Evolutionary conservation across 352 stramenopile genomes (phyloP).

Genomic region (Pythium periplocum): DNA sequence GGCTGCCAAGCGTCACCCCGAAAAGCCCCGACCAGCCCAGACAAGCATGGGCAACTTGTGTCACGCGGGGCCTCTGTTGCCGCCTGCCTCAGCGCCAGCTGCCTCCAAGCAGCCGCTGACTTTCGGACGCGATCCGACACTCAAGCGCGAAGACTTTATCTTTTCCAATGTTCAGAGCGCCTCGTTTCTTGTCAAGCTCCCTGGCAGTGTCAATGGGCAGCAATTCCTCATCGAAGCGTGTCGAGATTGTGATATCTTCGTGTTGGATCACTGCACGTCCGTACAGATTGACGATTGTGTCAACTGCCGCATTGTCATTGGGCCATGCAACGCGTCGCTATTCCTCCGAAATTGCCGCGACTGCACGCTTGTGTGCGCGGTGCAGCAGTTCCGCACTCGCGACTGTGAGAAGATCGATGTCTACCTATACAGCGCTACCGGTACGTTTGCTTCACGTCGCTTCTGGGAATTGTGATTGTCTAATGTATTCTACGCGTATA

Average conservation of each 20-base stretch:
- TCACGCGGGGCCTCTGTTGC: conserved; percentile 29
- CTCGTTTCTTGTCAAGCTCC: conserved; percentile 42
- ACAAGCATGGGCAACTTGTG: conserved; percentile 55
- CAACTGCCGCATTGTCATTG: conserved; percentile 68
- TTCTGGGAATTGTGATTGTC: background rate
- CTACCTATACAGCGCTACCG: conserved; percentile 58
- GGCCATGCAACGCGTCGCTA: conserved; percentile 60
- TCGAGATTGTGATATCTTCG: conserved; percentile 66
- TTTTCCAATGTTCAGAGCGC: conserved; percentile 39
- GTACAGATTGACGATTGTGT: conserved; percentile 72
- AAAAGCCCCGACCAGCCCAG: background rate
- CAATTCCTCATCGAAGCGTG: conserved; percentile 79
- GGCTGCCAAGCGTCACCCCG: background rate
- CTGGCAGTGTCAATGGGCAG: conserved; percentile 65
- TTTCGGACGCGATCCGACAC: conserved; percentile 54
- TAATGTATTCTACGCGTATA: conserved; percentile 10
- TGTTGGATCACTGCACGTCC: conserved; percentile 70
- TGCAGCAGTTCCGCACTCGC: conserved; percentile 68
- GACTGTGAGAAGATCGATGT: conserved; percentile 61
- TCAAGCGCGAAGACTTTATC: conserved; percentile 72
- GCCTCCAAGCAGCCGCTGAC: conserved; percentile 16
- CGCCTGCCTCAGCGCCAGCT: background rate
- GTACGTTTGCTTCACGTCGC: conserved; percentile 13
- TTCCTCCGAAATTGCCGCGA: conserved; percentile 65
- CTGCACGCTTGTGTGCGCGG: conserved; percentile 57